Conservation (phyloP, 495 filamentous ascomycete species). For the Amphirosellinia nigrospora region DNA sequence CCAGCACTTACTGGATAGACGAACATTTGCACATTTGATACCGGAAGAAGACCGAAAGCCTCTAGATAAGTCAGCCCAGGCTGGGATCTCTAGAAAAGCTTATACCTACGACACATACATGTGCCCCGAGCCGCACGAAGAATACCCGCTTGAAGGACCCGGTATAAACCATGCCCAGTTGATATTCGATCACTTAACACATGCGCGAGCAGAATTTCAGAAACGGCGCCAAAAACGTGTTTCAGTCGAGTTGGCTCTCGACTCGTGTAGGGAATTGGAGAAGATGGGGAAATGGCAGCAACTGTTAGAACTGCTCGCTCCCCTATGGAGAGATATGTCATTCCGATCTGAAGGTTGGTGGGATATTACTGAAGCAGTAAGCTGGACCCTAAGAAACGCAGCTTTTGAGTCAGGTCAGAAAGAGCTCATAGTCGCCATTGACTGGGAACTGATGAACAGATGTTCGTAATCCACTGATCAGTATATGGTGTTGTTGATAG, state of each 20-base stretch:
- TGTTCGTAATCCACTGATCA: constrained; percentile 55
- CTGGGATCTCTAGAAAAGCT: constrained; percentile 68
- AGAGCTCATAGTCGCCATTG: constrained; percentile 73
- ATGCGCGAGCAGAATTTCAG: constrained; percentile 69
- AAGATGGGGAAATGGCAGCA: constrained; percentile 66
- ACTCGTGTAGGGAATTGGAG: constrained; percentile 72
- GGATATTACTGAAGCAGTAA: constrained; percentile 71
- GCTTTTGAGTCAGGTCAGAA: constrained; percentile 67
- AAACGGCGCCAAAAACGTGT: constrained; percentile 66
- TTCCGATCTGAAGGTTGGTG: constrained; percentile 87
- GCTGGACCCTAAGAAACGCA: constrained; percentile 75
- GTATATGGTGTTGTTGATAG: constrained; percentile 24
- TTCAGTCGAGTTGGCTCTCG: constrained; percentile 71
- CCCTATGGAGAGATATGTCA: constrained; percentile 73
- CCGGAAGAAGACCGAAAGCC: constrained; percentile 74
- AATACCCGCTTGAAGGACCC: constrained; percentile 62
- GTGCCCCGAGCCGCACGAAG: constrained; percentile 75
- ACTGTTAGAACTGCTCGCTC: constrained; percentile 68
- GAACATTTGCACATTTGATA: constrained; percentile 67
- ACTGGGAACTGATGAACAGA: constrained; percentile 80
- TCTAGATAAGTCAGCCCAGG: constrained; percentile 69
- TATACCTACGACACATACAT: constrained; percentile 86
- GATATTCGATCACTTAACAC: constrained; percentile 65
- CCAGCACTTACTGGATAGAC: constrained; percentile 66
- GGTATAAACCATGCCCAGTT: constrained; percentile 69